Percentiles rank a stretch among this genome's conserved stretches.
Conservation (phyloP, 2,329 filamentous ascomycete species). For the Gyromitra esculenta region DNA sequence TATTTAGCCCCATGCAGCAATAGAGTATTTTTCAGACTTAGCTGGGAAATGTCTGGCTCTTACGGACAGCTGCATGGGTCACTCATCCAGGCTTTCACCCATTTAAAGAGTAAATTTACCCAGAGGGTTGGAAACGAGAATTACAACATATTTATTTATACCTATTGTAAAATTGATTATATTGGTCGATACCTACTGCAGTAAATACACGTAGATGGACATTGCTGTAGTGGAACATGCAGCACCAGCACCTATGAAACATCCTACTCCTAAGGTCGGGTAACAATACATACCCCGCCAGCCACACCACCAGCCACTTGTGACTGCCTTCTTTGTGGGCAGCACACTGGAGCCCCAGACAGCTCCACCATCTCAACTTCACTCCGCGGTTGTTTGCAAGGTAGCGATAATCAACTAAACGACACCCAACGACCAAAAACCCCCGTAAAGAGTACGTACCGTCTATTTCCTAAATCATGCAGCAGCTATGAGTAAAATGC, state of each 20-base stretch:
- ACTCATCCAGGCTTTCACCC: too few relatives aligned
- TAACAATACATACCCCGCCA: slow-evolving; percentile 5
- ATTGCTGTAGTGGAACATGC: background rate
- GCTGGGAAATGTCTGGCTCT: background rate
- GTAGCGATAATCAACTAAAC: slow-evolving; percentile 55
- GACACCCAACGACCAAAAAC: slow-evolving; percentile 56
- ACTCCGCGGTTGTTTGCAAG: slow-evolving; percentile 33
- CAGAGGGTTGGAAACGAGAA: too few relatives aligned
- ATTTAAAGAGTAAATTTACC: too few relatives aligned
- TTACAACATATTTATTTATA: too few relatives aligned
- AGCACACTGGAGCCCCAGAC: slow-evolving; percentile 40
- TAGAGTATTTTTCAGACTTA: background rate
- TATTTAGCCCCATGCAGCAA: background rate
- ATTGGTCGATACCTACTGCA: too few relatives aligned
- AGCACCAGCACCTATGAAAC: background rate
- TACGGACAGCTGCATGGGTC: too few relatives aligned
- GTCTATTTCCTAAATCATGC: slow-evolving; percentile 1
- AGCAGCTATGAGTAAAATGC: slow-evolving; percentile 58
- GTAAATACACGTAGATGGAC: too few relatives aligned
- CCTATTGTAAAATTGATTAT: too few relatives aligned
- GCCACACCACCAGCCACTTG: slow-evolving; percentile 40
- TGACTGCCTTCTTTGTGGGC: slow-evolving; percentile 50
- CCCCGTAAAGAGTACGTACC: slow-evolving; percentile 57
- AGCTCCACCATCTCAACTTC: slow-evolving; percentile 42
- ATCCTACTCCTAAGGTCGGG: slow-evolving; percentile 3